These are phyloP conservation scores for Plenodomus biglobosus DNA, from an alignment of 2,329 filamentous ascomycete genomes.

Conservation along the genomic window DNA sequence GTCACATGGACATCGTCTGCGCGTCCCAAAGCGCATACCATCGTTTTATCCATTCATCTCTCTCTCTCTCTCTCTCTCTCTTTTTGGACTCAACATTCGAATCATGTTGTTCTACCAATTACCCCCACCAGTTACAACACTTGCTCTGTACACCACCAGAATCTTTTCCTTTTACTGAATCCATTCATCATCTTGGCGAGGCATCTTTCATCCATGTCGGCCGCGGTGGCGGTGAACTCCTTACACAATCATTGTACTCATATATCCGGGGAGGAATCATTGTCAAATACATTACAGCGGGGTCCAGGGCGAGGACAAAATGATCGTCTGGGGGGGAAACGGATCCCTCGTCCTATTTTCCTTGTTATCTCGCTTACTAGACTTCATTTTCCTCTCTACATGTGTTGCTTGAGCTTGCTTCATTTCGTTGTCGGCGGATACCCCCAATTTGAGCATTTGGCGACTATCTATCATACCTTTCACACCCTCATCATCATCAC, in stretches of 20 bases:
- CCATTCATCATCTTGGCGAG: conserved; percentile 19
- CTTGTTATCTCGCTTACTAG: conserved; percentile 37
- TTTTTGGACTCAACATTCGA: background rate
- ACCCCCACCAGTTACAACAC: background rate
- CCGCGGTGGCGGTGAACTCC: background rate
- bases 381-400: conserved; percentile 26
- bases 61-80: background rate
- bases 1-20: background rate
- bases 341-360: conserved; percentile 3
- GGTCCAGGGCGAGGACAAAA: no score
- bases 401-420: conserved; percentile 11
- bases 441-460: conserved; percentile 40
- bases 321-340: conserved; percentile 4
- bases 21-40: background rate
- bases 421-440: conserved; percentile 36
- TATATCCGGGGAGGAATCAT: conserved; percentile 15
- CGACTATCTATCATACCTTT: conserved; percentile 24
- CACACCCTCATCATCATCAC: conserved; percentile 7
- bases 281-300: conserved; percentile 9
- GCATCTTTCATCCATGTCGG: conserved; percentile 22
- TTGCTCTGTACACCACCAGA: conserved; percentile 10
- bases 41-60: background rate
- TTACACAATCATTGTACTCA: conserved; percentile 13
- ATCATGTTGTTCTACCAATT: background rate
- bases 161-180: conserved; percentile 14